phyloP scores from a whole-genome alignment of 2,329 filamentous ascomycete genomes.

The Aspergillus uvarum region DNA sequence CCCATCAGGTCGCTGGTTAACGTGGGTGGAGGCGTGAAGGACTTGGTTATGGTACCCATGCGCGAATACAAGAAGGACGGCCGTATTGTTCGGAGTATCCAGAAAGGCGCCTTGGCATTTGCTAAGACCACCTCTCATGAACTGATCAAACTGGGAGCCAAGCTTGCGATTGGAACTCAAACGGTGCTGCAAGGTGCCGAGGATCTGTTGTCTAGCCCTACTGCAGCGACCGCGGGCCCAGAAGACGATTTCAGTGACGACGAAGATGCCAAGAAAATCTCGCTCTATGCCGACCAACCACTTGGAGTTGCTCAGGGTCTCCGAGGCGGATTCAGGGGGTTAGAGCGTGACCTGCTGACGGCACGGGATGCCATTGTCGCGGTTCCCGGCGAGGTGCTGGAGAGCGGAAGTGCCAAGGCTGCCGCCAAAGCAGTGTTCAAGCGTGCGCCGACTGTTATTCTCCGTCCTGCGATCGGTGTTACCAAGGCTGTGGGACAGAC shows the following conservation, averaged over 20 bases:
- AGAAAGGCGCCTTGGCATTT: slow-evolving; percentile 86
- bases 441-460: slow-evolving; percentile 87
- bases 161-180: slow-evolving; percentile 91
- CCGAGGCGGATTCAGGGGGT: slow-evolving; percentile 74
- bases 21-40: slow-evolving; percentile 80
- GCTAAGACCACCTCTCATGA: slow-evolving; percentile 92
- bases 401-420: slow-evolving; percentile 76
- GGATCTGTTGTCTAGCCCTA: slow-evolving; percentile 60
- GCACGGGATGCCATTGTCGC: slow-evolving; percentile 91
- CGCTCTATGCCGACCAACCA: slow-evolving; percentile 91
- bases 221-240: slow-evolving; percentile 40
- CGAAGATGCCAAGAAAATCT: slow-evolving; percentile 75
- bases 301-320: slow-evolving; percentile 84
- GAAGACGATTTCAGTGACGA: slow-evolving; percentile 65
- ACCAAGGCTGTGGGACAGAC: slow-evolving; percentile 87
- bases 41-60: slow-evolving; percentile 86
- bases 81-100: slow-evolving; percentile 83
- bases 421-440: slow-evolving; percentile 75
- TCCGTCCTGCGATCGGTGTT: slow-evolving; percentile 86
- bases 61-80: slow-evolving; percentile 93
- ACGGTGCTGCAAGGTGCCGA: slow-evolving; percentile 89
- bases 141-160: slow-evolving; percentile 90
- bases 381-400: slow-evolving; percentile 86
- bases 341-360: slow-evolving; percentile 82
- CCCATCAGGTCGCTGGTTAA: slow-evolving; percentile 89